Evolutionary conservation across 139 green algal genomes (phyloP).

Genomic region (Volvox reticuliferus): DNA sequence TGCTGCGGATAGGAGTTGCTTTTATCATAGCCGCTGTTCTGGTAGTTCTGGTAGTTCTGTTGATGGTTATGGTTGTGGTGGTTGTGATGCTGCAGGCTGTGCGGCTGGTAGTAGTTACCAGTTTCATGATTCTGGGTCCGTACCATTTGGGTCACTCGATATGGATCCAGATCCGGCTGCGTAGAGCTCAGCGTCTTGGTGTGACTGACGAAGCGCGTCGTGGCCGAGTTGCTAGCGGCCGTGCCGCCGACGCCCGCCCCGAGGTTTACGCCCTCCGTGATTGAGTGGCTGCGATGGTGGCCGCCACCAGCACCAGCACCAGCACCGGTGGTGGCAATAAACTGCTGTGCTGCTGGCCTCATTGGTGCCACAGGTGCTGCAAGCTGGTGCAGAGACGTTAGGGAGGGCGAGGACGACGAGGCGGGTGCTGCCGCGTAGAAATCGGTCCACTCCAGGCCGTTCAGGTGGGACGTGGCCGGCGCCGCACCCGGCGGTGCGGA

Average conservation of each 20-base stretch:
- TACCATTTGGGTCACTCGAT: neutral
- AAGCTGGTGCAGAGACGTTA: neutral
- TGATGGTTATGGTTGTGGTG: neutral
- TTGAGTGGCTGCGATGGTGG: constrained; percentile 39
- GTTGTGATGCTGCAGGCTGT: neutral
- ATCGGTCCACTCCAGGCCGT: constrained; percentile 49
- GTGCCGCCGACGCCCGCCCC: neutral
- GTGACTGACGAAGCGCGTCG: neutral
- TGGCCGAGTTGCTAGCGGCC: neutral
- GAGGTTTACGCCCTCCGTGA: constrained; percentile 27
- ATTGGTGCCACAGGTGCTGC: neutral
- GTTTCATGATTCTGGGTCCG: neutral
- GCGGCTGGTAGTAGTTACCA: neutral
- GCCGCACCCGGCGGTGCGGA: neutral
- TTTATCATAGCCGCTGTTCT: neutral
- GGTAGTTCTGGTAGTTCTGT: neutral
- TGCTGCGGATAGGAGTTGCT: neutral
- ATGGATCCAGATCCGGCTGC: neutral
- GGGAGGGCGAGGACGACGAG: neutral
- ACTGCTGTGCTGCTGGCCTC: neutral
- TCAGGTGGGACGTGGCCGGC: neutral
- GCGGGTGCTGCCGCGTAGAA: constrained; percentile 30
- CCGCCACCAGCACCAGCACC: neutral
- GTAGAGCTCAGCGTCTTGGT: neutral
- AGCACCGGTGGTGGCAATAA: no score